phyloP scores from a whole-genome alignment of 768 basidiomycete genomes.

The Auriculariales sp. region DNA sequence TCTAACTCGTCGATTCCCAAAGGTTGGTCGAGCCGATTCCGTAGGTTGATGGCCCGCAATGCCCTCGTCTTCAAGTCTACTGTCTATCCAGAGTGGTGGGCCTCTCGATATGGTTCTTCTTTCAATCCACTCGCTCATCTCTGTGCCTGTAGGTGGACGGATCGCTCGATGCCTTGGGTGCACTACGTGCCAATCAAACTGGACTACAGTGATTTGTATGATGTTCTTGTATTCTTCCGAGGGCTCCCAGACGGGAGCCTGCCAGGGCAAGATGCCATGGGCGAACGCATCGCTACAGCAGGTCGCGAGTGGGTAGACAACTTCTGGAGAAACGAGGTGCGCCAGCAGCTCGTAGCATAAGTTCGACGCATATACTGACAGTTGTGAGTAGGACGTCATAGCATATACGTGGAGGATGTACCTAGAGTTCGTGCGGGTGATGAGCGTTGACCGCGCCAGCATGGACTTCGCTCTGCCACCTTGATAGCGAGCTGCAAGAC shows the following conservation, averaged over 20 bases:
- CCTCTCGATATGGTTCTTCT: too few relatives aligned
- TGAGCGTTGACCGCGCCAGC: slow-evolving; percentile 28
- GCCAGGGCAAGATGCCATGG: slow-evolving; percentile 48
- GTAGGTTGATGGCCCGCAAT: slow-evolving; percentile 45
- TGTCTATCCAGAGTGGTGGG: slow-evolving; percentile 67
- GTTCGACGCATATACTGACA: slow-evolving; percentile 46
- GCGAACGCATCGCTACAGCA: slow-evolving; percentile 35
- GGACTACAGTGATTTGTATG: slow-evolving; percentile 54
- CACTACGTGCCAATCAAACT: slow-evolving; percentile 59
- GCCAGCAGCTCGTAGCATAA: slow-evolving; percentile 17
- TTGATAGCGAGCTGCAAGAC: too few relatives aligned
- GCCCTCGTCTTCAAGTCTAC: slow-evolving; percentile 55
- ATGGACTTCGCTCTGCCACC: too few relatives aligned
- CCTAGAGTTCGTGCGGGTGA: slow-evolving; percentile 39
- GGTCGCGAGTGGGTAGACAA: slow-evolving; percentile 42
- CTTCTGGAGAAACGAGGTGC: slow-evolving; percentile 51
- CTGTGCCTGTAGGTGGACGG: too few relatives aligned
- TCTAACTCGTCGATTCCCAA: too few relatives aligned
- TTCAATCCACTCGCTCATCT: too few relatives aligned
- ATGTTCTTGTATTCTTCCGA: slow-evolving; percentile 59
- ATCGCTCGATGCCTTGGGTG: slow-evolving; percentile 50
- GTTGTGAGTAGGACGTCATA: not conserved
- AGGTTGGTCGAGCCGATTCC: slow-evolving; percentile 64
- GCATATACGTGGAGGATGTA: slow-evolving; percentile 23
- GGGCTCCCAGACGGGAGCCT: slow-evolving; percentile 33